Base-by-base conservation (phyloP, 2,329 filamentous ascomycete species). In the Colletotrichum abscissum region DNA sequence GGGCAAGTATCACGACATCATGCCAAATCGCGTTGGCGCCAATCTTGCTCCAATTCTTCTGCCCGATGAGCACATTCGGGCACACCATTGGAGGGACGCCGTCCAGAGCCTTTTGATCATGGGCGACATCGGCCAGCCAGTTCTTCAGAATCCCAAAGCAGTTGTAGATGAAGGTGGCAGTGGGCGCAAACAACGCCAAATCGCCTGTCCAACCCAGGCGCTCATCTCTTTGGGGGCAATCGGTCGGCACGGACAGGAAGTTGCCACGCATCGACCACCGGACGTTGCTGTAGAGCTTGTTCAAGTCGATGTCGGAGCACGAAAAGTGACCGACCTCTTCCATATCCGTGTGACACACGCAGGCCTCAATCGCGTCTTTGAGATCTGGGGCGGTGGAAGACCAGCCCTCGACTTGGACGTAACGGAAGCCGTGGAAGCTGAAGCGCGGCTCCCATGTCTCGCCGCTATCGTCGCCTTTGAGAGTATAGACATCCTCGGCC, bases 401-500 rank as follows among this genome's bases (percentile, higher is more conserved):
- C 69, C 85, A 87, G 19, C 82, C 82, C 2, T 83, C 79, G 5
- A 88, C 76, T 72, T 86, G 81, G 5, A 86, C 85, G 71, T 85
- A 88, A 38, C 87, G 81, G 72, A 88, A 89, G 3, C 87, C 87
- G 75, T 88, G 87, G 70, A 86, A 88, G 3, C 86, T 88, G 76
- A 87, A 88, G 1, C 78, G 80, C 1, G 87, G 86, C 24, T 83
- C 79, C 84, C 85, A 88, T 14, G 16, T 28, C 22, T 74, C 68
- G 3, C 63, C 69, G 1, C 46, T 76, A 57, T 35, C 52, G 2
- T 76, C 64, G 0, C 80, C 81, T 5, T 76, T 76, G 63, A 71
- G 74, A 6, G 82, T 80, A 22, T 83, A 68, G 2, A 75, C 78
- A 59, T 87, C 84, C 0, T 71, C 79, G 5, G 80, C 80, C 66